phyloP scores from a whole-genome alignment of 1,139 yeast species.

The Magnusiomyces sp. region DNA sequence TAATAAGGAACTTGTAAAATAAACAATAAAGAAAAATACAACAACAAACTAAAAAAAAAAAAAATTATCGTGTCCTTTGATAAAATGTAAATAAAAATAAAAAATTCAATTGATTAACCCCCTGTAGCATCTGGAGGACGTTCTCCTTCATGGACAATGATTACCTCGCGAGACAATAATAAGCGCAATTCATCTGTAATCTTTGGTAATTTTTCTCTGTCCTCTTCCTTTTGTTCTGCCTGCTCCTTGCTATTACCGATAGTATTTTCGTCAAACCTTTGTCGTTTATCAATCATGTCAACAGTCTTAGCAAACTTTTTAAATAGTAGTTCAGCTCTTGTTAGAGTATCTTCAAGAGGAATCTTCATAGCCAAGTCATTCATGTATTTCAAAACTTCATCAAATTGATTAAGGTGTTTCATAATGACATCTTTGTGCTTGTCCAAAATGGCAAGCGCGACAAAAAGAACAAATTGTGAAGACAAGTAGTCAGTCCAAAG shows the following conservation, averaged over 20 bases:
- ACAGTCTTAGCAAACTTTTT: conserved; percentile 71
- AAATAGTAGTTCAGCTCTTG: conserved; percentile 75
- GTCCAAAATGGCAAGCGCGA: conserved; percentile 80
- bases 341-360: conserved; percentile 63
- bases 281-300: conserved; percentile 61
- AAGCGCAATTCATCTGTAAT: conserved; percentile 49
- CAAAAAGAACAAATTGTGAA: conserved; percentile 78
- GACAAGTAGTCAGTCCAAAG: conserved; percentile 82
- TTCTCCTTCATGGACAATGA: conserved; percentile 55
- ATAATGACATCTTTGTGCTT: conserved; percentile 75
- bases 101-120: conserved; percentile 21
- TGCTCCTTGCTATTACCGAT: conserved; percentile 8
- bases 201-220: conserved; percentile 21
- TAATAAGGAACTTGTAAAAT: no score
- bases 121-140: conserved; percentile 34
- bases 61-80: no score
- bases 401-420: conserved; percentile 67
- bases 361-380: conserved; percentile 77
- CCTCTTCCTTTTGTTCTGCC: conserved; percentile 12
- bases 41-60: background rate
- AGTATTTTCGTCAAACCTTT: conserved; percentile 19
- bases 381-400: conserved; percentile 86
- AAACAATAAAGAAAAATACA: background rate
- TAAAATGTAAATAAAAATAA: no score
- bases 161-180: conserved; percentile 49